Evolutionary conservation across 352 stramenopile genomes (phyloP), one percentile per base, ranked within the genome.

Genomic region (Sclerospora graminicola): DNA sequence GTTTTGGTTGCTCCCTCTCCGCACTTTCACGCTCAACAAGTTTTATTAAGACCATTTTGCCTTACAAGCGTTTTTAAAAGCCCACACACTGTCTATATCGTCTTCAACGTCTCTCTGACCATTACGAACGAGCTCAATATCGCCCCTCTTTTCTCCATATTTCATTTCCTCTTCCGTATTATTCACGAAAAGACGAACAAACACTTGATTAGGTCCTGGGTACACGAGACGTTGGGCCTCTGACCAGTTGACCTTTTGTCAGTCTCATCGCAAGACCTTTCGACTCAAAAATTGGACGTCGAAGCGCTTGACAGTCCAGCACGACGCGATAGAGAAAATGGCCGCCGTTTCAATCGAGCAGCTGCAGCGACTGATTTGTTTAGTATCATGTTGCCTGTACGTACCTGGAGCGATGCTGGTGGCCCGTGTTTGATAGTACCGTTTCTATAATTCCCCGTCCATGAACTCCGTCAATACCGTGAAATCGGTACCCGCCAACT

Each of bases 261-360:
- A 87, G 40, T 30, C 71, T 39, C 15, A 78, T 38, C 13, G 75
- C 70, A 8, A 82, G 41, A 13, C 77, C 79, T 21, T 76, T 50
- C 1, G 67, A 56, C 8, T 82, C 58, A 6, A 81, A 70, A 29
- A 68, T 58, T 8, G 75, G 72, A 6, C 54, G 46, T 2, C 57
- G 60, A 13, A 72, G 68, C 3, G 75, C 62, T 19, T 69, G 63
- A n/a, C 82, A 45, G 4, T 52, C 42, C 15, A 79, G 42, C 8
- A 81, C 39, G 0, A 85, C 72, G 18, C 64, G 60, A 41, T 80
- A 87, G 45, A 81, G 79, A 45, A 84, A 87, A 14, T 57, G 38
- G 0, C 75, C 75, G 28, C 45, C n/a, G n/a, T n/a, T n/a, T n/a
- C n/a, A n/a, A n/a, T n/a, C n/a, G n/a, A n/a, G n/a, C n/a, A n/a